Percentiles rank a stretch among this genome's conserved stretches.
These are phyloP conservation scores for Camellia japonica DNA, from an alignment of 148 eudicot species.

Conservation along the genomic window DNA sequence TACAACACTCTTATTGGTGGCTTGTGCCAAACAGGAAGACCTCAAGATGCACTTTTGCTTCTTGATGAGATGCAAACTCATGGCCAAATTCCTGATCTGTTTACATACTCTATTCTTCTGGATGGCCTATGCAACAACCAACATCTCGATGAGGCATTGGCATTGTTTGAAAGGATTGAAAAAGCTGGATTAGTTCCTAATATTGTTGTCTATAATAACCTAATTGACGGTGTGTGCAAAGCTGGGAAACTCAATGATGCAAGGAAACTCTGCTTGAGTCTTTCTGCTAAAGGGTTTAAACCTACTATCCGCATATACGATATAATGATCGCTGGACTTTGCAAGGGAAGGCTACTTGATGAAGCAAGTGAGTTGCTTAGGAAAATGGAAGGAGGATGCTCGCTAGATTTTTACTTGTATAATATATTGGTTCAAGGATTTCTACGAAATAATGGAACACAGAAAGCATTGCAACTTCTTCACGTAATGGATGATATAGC, in stretches of 20 bases:
- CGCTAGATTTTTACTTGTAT: too few relatives aligned
- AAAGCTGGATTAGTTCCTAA: background rate
- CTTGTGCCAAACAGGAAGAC: too few relatives aligned
- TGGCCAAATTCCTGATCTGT: background rate
- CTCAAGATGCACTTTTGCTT: too few relatives aligned
- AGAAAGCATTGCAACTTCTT: too few relatives aligned
- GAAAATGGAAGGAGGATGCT: too few relatives aligned
- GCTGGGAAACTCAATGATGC: slow-evolving; percentile 12
- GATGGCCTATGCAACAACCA: background rate
- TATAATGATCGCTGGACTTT: slow-evolving; percentile 10
- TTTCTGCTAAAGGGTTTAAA: slow-evolving; percentile 15
- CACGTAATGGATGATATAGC: too few relatives aligned
- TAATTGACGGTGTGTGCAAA: slow-evolving; percentile 13
- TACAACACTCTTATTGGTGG: too few relatives aligned
- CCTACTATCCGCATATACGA: slow-evolving; percentile 12
- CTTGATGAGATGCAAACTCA: too few relatives aligned
- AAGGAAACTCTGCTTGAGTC: background rate
- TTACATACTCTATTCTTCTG: background rate
- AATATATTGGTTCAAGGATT: too few relatives aligned
- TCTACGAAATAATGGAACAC: too few relatives aligned
- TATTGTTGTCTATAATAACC: background rate
- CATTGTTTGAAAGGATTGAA: background rate
- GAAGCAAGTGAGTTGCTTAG: too few relatives aligned
- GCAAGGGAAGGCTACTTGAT: slow-evolving; percentile 6
- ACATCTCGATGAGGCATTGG: background rate